phyloP scores from a whole-genome alignment of 257 asterid species.

The Coffea canephora region DNA sequence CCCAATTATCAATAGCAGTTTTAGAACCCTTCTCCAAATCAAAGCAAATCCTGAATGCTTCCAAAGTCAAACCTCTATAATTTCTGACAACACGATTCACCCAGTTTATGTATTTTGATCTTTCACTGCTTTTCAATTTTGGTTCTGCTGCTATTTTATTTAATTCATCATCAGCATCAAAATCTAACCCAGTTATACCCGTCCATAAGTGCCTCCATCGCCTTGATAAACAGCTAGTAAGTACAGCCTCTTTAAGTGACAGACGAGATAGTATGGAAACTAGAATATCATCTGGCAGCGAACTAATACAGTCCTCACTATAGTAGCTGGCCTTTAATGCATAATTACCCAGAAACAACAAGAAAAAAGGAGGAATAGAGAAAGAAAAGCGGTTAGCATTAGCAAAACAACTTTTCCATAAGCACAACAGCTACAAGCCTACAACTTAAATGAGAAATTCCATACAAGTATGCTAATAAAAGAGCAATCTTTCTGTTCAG shows the following conservation, averaged over 20 bases:
- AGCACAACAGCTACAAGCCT: not conserved
- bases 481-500: not conserved
- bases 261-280: constrained; percentile 38
- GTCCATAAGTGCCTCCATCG: constrained; percentile 52
- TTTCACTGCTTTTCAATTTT: constrained; percentile 26
- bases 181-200: constrained; percentile 29
- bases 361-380: not conserved
- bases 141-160: constrained; percentile 37
- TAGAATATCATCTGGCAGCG: constrained; percentile 46
- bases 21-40: constrained; percentile 50
- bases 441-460: not conserved
- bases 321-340: constrained; percentile 23
- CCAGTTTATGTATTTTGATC: constrained; percentile 52
- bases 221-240: constrained; percentile 41
- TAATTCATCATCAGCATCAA: constrained; percentile 36
- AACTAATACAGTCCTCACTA: constrained; percentile 36
- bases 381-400: constrained; percentile 8
- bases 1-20: constrained; percentile 44
- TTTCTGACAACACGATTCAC: constrained; percentile 52
- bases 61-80: constrained; percentile 33
- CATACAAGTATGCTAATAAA: not conserved
- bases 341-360: constrained; percentile 9
- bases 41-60: constrained; percentile 38
- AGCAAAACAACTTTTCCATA: not conserved
- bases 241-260: constrained; percentile 40